Conservation (phyloP, 805 yeast species). For the Zygotorulaspora sp. region DNA sequence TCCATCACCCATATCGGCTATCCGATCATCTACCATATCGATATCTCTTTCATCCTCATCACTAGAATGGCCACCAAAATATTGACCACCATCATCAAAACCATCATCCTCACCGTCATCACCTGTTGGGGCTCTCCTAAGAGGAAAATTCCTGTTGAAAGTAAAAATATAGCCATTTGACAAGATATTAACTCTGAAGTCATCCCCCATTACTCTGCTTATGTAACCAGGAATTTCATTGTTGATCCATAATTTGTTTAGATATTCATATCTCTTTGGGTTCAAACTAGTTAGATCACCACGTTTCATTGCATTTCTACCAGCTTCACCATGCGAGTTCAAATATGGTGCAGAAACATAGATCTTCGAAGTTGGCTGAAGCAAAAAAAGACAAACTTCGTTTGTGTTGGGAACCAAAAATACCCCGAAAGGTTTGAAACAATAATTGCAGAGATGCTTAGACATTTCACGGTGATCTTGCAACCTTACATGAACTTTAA, state of each 20-base stretch:
- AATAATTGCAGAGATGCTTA: slow-evolving; percentile 29
- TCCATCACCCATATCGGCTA: slow-evolving; percentile 14
- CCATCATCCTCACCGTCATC: slow-evolving; percentile 26
- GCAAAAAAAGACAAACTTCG: slow-evolving; percentile 33
- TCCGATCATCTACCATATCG: slow-evolving; percentile 17
- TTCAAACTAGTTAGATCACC: slow-evolving; percentile 54
- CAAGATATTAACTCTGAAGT: slow-evolving; percentile 29
- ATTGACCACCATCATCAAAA: slow-evolving; percentile 20
- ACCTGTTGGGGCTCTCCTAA: slow-evolving; percentile 21
- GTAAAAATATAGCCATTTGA: slow-evolving; percentile 27
- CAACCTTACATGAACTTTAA: slow-evolving; percentile 34
- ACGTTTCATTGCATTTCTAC: slow-evolving; percentile 48
- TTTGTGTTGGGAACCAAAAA: slow-evolving; percentile 38
- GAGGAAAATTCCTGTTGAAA: slow-evolving; percentile 26
- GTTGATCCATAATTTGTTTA: slow-evolving; percentile 58
- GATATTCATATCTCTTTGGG: slow-evolving; percentile 47
- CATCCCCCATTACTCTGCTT: slow-evolving; percentile 37
- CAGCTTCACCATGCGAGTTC: slow-evolving; percentile 72
- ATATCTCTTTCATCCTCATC: slow-evolving; percentile 21
- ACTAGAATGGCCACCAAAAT: slow-evolving; percentile 16
- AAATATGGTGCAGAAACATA: slow-evolving; percentile 62
- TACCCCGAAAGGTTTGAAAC: slow-evolving; percentile 35
- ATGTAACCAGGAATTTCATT: slow-evolving; percentile 52
- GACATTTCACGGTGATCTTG: slow-evolving; percentile 32
- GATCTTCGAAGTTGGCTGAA: slow-evolving; percentile 31